These are phyloP conservation scores for Nicotiana benthamiana DNA, from an alignment of 257 asterid species.

Conservation along the genomic window DNA sequence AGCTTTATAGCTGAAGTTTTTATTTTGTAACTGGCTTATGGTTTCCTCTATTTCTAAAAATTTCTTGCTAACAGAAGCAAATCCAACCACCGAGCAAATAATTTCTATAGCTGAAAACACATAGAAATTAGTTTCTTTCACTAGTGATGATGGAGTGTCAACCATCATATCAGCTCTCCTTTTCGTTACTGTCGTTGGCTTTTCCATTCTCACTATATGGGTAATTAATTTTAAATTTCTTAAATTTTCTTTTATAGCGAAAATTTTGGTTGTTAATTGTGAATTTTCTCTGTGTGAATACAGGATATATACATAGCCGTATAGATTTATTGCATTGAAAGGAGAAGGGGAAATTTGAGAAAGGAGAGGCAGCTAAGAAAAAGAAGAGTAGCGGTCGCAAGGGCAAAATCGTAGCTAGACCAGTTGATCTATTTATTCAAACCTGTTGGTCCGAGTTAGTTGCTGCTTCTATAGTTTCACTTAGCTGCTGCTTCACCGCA, in stretches of 20 bases:
- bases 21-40: no score
- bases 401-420: constrained; percentile 35
- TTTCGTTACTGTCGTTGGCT: constrained; percentile 52
- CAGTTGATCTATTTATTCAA: no score
- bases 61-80: no score
- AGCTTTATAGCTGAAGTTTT: no score
- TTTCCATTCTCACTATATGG: constrained; percentile 76
- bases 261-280: not conserved
- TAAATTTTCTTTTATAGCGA: no score
- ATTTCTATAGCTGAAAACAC: constrained; percentile 26
- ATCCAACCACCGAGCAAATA: constrained; percentile 10
- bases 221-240: constrained; percentile 15
- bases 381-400: constrained; percentile 44
- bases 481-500: no score
- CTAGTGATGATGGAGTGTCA: constrained; percentile 32
- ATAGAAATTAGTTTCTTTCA: constrained; percentile 37
- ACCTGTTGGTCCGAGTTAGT: no score
- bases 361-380: constrained; percentile 62
- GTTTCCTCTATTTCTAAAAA: constrained; percentile 34
- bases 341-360: constrained; percentile 67
- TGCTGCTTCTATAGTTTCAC: no score
- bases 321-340: constrained; percentile 81
- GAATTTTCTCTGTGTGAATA: not conserved
- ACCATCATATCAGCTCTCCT: constrained; percentile 44
- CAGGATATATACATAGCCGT: constrained; percentile 81